These are phyloP conservation scores for Phytopythium oedochilum DNA, from an alignment of 352 stramenopile species.

Conservation along the genomic window DNA sequence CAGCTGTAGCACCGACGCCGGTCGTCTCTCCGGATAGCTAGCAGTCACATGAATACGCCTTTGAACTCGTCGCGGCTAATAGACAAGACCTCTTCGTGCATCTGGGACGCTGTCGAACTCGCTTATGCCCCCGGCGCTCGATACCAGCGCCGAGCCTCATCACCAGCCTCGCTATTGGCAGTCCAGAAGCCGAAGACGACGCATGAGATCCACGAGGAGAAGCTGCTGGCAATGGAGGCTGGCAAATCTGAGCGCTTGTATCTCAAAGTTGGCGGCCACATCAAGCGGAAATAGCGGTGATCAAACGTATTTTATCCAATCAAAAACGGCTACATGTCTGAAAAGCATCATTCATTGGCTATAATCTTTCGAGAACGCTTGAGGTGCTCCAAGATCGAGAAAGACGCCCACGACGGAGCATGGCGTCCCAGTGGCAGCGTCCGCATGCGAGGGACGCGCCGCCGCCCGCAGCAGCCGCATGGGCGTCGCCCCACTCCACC, in stretches of 20 bases:
- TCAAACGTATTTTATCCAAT: no score
- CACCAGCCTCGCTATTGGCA: no score
- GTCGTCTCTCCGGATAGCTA: background rate
- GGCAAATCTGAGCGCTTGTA: background rate
- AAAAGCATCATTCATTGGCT: no score
- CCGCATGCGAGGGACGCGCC: background rate
- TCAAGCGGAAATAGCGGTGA: no score
- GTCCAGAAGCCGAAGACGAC: background rate
- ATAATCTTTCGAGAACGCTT: no score
- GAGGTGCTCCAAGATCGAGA: background rate
- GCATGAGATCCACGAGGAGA: background rate
- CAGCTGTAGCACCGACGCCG: slow-evolving; percentile 5
- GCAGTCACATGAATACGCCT: background rate
- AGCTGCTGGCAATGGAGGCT: background rate
- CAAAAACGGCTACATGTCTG: no score
- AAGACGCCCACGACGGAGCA: background rate
- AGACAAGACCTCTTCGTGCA: slow-evolving; percentile 8
- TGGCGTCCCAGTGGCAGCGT: background rate
- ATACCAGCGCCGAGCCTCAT: background rate
- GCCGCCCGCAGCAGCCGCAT: background rate
- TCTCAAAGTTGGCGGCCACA: background rate
- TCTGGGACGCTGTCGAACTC: background rate
- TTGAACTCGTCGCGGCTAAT: no score
- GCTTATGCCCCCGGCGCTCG: background rate
- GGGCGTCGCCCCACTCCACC: background rate